These are phyloP conservation scores for Suillus placidus DNA, from an alignment of 768 basidiomycete species.

Conservation along the genomic window DNA sequence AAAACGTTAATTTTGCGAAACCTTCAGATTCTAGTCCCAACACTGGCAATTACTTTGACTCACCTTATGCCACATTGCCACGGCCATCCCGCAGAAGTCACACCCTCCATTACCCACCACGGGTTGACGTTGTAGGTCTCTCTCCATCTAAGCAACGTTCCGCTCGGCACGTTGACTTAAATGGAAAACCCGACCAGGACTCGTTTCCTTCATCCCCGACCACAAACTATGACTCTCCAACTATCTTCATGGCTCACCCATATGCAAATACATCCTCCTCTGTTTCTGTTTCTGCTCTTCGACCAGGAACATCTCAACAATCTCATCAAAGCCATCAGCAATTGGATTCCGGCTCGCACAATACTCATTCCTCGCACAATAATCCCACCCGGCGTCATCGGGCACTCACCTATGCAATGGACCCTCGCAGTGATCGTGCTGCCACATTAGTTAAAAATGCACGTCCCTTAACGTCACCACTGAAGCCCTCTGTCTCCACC, in stretches of 20 bases:
- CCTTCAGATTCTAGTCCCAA: neutral
- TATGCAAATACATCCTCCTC: slow-evolving; percentile 50
- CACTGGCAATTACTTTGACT: slow-evolving; percentile 51
- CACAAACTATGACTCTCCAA: slow-evolving; percentile 14
- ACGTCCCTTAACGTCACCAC: slow-evolving; percentile 3
- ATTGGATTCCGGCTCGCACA: slow-evolving; percentile 6
- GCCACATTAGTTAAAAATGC: neutral
- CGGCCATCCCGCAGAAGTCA: slow-evolving; percentile 16
- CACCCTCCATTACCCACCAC: slow-evolving; percentile 17
- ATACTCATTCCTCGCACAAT: slow-evolving; percentile 16
- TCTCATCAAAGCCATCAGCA: slow-evolving; percentile 20
- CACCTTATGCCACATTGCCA: slow-evolving; percentile 49
- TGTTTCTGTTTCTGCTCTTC: slow-evolving; percentile 17
- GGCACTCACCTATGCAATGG: neutral
- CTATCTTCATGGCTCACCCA: slow-evolving; percentile 44
- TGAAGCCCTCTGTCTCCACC: slow-evolving; percentile 65
- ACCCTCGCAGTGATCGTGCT: neutral
- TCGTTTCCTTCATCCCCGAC: slow-evolving; percentile 21
- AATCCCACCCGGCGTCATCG: neutral
- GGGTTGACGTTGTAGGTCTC: slow-evolving; percentile 15
- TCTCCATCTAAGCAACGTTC: slow-evolving; percentile 20
- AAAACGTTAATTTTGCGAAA: neutral
- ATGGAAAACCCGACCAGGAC: slow-evolving; percentile 22
- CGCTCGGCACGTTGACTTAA: slow-evolving; percentile 21
- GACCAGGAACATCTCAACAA: slow-evolving; percentile 29